phyloP scores from a whole-genome alignment of 2,329 filamentous ascomycete species.

The Alternaria atra region DNA sequence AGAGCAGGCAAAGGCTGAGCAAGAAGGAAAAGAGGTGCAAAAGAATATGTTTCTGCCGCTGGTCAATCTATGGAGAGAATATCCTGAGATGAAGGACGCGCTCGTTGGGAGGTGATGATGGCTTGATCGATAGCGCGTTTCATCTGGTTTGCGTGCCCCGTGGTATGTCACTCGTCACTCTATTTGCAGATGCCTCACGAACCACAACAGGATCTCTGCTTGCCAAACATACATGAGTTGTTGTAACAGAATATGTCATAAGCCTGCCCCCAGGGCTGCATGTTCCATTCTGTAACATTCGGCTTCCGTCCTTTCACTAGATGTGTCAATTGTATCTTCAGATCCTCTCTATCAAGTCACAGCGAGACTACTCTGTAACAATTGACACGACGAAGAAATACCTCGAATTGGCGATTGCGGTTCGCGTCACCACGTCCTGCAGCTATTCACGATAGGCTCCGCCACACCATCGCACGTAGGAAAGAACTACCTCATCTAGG shows the following conservation, averaged over 20 bases:
- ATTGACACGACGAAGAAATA: background rate
- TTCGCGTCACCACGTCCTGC: background rate
- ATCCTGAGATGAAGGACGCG: constrained; percentile 39
- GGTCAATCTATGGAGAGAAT: constrained; percentile 54
- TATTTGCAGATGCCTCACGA: background rate
- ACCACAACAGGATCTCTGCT: background rate
- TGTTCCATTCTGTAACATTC: background rate
- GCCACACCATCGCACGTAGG: background rate
- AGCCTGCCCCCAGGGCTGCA: background rate
- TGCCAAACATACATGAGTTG: background rate
- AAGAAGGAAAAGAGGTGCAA: constrained; percentile 34
- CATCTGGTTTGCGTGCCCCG: background rate
- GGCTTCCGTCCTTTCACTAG: background rate
- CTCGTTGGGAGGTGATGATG: constrained; percentile 19
- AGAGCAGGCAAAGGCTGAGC: constrained; percentile 42
- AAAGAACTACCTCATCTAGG: background rate
- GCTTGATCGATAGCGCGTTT: background rate
- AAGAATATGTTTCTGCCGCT: constrained; percentile 59
- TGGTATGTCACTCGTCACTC: background rate
- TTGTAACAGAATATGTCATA: background rate
- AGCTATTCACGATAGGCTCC: background rate
- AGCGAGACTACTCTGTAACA: background rate
- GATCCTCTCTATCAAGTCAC: background rate
- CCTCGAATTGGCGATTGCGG: background rate
- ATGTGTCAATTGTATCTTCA: background rate